Conservation (phyloP, 1,284 basidiomycete species). For the Athelia psychrophila region DNA sequence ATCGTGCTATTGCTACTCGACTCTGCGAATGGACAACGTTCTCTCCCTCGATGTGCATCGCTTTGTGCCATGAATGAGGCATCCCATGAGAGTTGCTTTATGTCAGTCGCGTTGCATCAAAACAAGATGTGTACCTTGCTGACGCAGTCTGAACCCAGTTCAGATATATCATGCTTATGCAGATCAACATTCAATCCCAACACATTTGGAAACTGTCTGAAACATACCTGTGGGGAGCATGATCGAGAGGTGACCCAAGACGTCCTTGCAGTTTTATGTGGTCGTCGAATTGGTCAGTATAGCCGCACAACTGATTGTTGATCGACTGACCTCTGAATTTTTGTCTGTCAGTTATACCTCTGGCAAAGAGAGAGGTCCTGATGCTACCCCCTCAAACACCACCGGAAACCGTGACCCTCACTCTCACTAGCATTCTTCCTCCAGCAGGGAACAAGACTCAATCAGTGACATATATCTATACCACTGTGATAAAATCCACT, state of each 20-base stretch:
- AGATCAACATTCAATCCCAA: neutral
- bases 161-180: neutral
- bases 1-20: no score
- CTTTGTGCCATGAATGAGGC: neutral
- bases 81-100: neutral
- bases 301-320: no score
- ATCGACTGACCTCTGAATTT: neutral
- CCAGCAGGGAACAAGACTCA: neutral
- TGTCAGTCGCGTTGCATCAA: neutral
- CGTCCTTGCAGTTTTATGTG: neutral
- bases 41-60: neutral
- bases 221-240: neutral
- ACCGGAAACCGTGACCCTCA: neutral
- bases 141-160: neutral
- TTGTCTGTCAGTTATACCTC: neutral
- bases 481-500: neutral
- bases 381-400: neutral
- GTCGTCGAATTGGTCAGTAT: neutral
- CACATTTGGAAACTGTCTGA: neutral
- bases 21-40: neutral
- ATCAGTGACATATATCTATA: neutral
- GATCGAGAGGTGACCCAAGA: neutral
- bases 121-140: neutral
- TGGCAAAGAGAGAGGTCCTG: neutral
- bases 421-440: neutral